These are phyloP conservation scores for Hypoxylon sp. DNA, from an alignment of 2,329 filamentous ascomycete genomes.

Conservation along the genomic window DNA sequence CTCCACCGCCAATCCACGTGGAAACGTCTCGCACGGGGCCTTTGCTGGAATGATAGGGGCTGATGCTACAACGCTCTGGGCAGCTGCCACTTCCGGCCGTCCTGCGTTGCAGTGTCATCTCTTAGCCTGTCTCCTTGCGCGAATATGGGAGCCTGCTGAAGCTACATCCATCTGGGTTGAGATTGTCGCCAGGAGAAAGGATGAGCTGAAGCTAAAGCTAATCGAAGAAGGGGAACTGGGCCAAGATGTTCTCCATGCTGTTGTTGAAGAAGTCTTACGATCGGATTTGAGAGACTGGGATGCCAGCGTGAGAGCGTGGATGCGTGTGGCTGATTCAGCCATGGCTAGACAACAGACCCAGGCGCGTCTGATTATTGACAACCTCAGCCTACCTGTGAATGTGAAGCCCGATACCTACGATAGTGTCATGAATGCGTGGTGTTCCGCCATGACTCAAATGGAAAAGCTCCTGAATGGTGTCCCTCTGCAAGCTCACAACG, in stretches of 20 bases:
- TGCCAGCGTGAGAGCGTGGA: conserved; percentile 58
- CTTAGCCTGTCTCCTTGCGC: conserved; percentile 44
- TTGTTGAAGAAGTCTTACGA: conserved; percentile 5
- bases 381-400: conserved; percentile 50
- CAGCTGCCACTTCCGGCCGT: conserved; percentile 39
- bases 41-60: conserved; percentile 30
- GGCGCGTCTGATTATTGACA: conserved; percentile 52
- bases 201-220: conserved; percentile 15
- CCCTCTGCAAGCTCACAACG: conserved; percentile 47
- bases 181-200: conserved; percentile 23
- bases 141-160: conserved; percentile 35
- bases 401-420: conserved; percentile 46
- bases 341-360: conserved; percentile 50
- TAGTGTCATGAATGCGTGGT: conserved; percentile 54
- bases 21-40: not conserved
- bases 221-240: conserved; percentile 9
- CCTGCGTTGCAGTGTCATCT: conserved; percentile 34
- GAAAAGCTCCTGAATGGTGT: conserved; percentile 52
- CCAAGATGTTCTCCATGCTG: not conserved
- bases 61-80: conserved; percentile 43
- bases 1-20: conserved; percentile 10
- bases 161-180: conserved; percentile 44
- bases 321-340: conserved; percentile 53
- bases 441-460: conserved; percentile 46
- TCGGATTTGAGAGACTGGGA: conserved; percentile 53